These are phyloP conservation scores for Penicillium nucicola DNA, from an alignment of 495 filamentous ascomycete genomes.

Conservation along the genomic window DNA sequence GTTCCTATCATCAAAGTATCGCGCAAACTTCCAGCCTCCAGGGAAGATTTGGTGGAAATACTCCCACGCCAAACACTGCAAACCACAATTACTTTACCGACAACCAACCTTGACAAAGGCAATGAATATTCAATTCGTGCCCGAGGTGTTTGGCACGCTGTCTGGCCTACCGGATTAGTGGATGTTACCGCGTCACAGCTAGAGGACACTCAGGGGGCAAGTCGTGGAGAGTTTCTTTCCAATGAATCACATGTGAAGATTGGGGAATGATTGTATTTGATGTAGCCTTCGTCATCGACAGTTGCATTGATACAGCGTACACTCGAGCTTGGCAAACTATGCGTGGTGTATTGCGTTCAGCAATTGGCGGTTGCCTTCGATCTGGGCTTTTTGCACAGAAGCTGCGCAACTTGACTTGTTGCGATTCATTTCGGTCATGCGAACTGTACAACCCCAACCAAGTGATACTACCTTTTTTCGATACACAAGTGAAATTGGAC, in stretches of 20 bases:
- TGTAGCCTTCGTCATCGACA: no score
- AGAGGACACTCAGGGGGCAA: slow-evolving; percentile 9
- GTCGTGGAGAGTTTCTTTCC: slow-evolving; percentile 21
- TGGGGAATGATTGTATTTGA: slow-evolving; percentile 1
- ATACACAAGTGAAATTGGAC: no score
- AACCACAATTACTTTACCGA: slow-evolving; percentile 11
- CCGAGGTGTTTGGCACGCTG: slow-evolving; percentile 29
- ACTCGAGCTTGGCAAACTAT: no score
- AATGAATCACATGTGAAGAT: slow-evolving; percentile 13
- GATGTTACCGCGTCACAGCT: slow-evolving; percentile 22
- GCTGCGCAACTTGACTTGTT: no score
- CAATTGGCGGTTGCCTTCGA: no score
- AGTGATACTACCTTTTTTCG: no score
- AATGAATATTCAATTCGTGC: slow-evolving; percentile 28
- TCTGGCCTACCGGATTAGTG: slow-evolving; percentile 22
- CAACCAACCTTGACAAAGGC: slow-evolving; percentile 14
- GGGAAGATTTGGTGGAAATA: slow-evolving; percentile 42
- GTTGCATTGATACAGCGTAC: no score
- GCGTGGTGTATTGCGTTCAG: no score
- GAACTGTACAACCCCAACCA: no score
- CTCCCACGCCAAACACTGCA: slow-evolving; percentile 18
- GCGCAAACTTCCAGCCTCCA: slow-evolving; percentile 41
- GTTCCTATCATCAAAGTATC: slow-evolving; percentile 42
- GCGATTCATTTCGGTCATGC: no score
- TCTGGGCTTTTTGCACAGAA: no score